Evolutionary conservation across 768 basidiomycete species (phyloP).

Genomic region (Lepiota brunneoincarnata): DNA sequence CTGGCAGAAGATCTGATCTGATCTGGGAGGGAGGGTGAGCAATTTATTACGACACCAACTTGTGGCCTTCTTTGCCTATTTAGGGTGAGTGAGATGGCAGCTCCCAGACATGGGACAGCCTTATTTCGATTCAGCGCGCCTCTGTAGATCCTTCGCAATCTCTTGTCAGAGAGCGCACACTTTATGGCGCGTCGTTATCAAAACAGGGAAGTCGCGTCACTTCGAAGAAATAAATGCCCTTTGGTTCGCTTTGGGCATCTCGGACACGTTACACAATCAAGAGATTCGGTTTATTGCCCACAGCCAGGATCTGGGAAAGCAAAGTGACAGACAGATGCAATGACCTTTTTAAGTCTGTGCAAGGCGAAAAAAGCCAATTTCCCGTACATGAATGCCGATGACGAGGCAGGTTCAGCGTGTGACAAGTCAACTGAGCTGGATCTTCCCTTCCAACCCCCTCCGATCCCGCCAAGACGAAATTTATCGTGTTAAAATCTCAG

Average conservation of each 20-base stretch:
- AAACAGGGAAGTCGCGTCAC: background rate
- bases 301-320: slow-evolving; percentile 8
- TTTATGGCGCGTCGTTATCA: slow-evolving; percentile 4
- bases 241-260: background rate
- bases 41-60: slow-evolving; percentile 12
- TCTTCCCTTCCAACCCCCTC: background rate
- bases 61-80: background rate
- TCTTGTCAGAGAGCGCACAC: too few species aligned
- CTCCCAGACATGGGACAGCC: background rate
- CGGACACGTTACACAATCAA: background rate
- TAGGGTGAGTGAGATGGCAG: background rate
- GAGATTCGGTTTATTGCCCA: slow-evolving; percentile 5
- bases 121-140: slow-evolving; percentile 3
- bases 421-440: slow-evolving; percentile 7
- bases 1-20: slow-evolving; percentile 5
- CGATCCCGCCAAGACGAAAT: background rate
- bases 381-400: slow-evolving; percentile 5
- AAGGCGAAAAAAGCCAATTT: background rate
- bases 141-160: background rate
- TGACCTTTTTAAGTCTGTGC: background rate
- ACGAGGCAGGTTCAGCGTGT: too few species aligned
- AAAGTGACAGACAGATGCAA: background rate
- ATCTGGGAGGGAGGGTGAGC: too few species aligned
- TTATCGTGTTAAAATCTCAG: background rate
- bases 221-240: background rate